Evolutionary conservation across 2,329 filamentous ascomycete genomes (phyloP), one percentile per base, ranked within the genome.

Genomic region (Aureobasidium sp.): DNA sequence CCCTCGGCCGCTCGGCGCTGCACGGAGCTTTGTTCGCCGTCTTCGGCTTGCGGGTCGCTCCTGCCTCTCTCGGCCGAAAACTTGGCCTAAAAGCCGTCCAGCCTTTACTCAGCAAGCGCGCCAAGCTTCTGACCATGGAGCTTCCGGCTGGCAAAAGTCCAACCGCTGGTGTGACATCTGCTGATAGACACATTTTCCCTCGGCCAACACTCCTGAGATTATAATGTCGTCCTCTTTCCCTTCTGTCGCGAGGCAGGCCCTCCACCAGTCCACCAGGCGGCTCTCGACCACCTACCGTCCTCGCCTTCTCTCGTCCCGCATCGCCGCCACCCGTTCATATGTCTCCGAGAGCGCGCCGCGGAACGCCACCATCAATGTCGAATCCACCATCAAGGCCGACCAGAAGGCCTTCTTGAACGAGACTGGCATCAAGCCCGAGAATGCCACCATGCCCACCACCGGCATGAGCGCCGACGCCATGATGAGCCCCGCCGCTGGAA

Each of bases 301-400:
- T 73, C 66, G 69, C 74, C 71, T 67, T 71, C 65, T 66, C 66
- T 64, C 65, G 61, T 50, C 63, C 2, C 55, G 55, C 55, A 29
- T 66, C 61, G 63, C 53, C 53, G 53, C 53, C 53, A 75, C 78
- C 68, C 83, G 90, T 71, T 81, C 78, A 68, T 96, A 96, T 81
- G 91, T 96, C 64, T 88, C 90, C 29, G 87, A 92, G 77, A 87
- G 89, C 63, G 90, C 87, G 78, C 81, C 85, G 65, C 85, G 89
- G 67, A 83, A 84, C 74, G 90, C 90, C 54, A 90, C 91, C 71
- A 88, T 96, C 69, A 86, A 84, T 67, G 77, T 90, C 61, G 90
- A 96, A 69, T 88, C 87, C 11, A 86, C 90, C 62, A 92, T 96
- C 75, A 89, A 88, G 73, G 80, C 91, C 63, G 90, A 96, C 66